Percentiles rank a stretch among this genome's conserved stretches.
Conservation (phyloP, 2,329 filamentous ascomycete genomes). For the Colletotrichum chrysophilum region DNA sequence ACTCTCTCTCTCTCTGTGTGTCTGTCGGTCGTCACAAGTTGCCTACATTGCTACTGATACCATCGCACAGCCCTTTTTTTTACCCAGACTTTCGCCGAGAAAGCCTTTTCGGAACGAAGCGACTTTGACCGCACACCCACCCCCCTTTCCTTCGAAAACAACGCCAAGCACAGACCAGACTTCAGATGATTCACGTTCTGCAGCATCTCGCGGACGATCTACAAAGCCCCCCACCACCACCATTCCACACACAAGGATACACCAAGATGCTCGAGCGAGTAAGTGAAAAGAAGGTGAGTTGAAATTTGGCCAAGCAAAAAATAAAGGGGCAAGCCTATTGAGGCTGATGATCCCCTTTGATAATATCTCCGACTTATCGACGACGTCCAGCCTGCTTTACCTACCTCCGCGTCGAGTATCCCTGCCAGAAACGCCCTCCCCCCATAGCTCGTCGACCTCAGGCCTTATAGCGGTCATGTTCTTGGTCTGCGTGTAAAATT, state of each 20-base stretch:
- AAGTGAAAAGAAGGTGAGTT: not conserved
- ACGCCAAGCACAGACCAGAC: not conserved
- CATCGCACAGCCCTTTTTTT: not conserved
- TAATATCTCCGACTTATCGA: not conserved
- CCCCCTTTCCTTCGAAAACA: not conserved
- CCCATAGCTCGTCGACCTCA: not conserved
- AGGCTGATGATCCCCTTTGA: not conserved
- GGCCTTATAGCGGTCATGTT: not conserved
- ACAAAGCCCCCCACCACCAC: not conserved
- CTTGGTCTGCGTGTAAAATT: not conserved
- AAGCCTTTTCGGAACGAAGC: not conserved
- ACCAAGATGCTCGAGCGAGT: not conserved
- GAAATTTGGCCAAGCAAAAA: not conserved
- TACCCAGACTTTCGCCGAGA: not conserved
- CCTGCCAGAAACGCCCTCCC: not conserved
- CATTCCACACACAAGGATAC: not conserved
- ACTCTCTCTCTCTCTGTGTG: not conserved
- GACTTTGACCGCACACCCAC: not conserved
- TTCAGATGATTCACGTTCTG: conserved; percentile 16
- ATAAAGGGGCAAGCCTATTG: not conserved
- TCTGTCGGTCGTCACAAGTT: not conserved
- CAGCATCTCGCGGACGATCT: not conserved
- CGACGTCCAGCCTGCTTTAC: not conserved
- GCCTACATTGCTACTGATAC: not conserved
- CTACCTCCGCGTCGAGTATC: not conserved